Evolutionary conservation across 164 flowering plant genomes (phyloP), one percentile per base, ranked within the genome.

Genomic region (Akebia trifoliata): DNA sequence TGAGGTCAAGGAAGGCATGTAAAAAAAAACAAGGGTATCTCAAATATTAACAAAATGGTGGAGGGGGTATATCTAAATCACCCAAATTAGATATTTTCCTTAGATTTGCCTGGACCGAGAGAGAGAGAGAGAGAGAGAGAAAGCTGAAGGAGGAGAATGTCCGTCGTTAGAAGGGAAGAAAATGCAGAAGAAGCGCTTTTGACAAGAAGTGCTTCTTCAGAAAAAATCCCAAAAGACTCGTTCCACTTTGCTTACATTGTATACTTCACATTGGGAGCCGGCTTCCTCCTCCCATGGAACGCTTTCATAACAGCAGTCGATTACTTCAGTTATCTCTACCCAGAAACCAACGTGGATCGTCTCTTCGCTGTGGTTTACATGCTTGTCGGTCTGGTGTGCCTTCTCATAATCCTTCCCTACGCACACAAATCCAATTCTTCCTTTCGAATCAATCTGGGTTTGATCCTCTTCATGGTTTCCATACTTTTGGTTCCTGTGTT

Each of bases 261-360:
- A 68, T 88, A 84, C 89, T 90, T 94, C 77, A 81, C 83, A 0
- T 61, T 94, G 3, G 97, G 97, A 30, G 48, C 81, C 0, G 99
- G 97, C 1, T 94, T 53, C 65, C 89, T 90, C 45, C 82, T 90
- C 49, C 99, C 99, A 44, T 94, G 96, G 97, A 94, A 94, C 74
- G 87, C 97, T 52, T 94, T 90, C 85, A 82, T 94, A 76, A 90
- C 96, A 4, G 97, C 97, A 75, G 93, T 94, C 56, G 97, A 94
- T 64, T 94, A 90, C 84, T 90, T 94, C 82, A 26, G 66, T 68
- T 85, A 79, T 77, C 79, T 94, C 62, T 94, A 94, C 75, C 97
- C 97, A 0, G 85, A 67, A 6, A 76, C 57, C 55, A 72, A 78
- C 73, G 87, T 94, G 15, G 97, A 94, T 61, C 90, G 95, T n/a